Conservation (phyloP, 1,284 basidiomycete species). For the Puccinia novopanici region DNA sequence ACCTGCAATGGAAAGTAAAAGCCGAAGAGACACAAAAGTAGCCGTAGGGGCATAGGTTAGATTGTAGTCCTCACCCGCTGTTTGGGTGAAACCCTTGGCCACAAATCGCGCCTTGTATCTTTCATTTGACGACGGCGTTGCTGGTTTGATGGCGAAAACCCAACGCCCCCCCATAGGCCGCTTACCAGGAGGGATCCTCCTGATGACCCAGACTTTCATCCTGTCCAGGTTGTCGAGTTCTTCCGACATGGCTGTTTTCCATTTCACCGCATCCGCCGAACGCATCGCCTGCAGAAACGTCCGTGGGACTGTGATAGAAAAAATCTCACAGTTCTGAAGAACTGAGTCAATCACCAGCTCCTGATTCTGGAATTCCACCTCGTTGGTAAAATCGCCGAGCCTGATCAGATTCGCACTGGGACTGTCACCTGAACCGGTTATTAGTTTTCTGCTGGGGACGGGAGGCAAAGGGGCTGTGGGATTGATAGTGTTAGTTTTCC, state of each 20-base stretch:
- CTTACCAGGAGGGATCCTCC: neutral
- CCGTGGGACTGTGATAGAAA: neutral
- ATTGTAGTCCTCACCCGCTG: neutral
- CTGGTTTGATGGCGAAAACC: slow-evolving; percentile 4
- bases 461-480: neutral
- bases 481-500: too few relatives aligned
- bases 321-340: neutral
- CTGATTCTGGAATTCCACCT: neutral
- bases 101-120: slow-evolving; percentile 7
- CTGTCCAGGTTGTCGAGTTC: neutral
- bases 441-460: neutral
- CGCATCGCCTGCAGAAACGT: neutral
- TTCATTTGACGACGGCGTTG: neutral
- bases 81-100: slow-evolving; percentile 20
- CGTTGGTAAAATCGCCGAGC: slow-evolving; percentile 4
- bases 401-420: neutral
- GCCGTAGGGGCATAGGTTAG: slow-evolving; percentile 17
- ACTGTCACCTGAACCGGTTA: neutral
- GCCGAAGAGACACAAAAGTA: neutral
- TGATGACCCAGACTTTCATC: slow-evolving; percentile 11
- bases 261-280: neutral
- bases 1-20: neutral
- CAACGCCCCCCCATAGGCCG: neutral
- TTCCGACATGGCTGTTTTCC: too few relatives aligned
- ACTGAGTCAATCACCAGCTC: neutral